Evolutionary conservation across 371 early-diverging fungal species (phyloP).

Genomic region (Mucor piriformis): DNA sequence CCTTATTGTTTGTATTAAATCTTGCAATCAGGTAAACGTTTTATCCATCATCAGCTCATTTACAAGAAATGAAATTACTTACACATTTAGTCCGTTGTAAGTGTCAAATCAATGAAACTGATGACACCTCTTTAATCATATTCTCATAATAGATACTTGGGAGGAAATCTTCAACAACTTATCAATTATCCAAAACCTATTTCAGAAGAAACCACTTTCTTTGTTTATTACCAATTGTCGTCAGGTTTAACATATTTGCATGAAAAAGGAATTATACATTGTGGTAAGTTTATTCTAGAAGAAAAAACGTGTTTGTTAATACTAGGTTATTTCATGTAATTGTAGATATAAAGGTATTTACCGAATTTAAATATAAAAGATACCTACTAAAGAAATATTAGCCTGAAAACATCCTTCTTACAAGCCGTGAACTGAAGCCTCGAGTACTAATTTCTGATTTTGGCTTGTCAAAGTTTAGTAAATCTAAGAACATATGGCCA

Average conservation of each 20-base stretch:
- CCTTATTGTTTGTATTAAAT: not conserved
- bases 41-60: not conserved
- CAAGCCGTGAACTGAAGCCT: not conserved
- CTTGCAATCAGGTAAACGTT: slow-evolving; percentile 11
- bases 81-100: slow-evolving; percentile 11
- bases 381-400: not conserved
- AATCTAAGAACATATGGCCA: not conserved
- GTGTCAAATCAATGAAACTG: not conserved
- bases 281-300: slow-evolving; percentile 9
- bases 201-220: slow-evolving; percentile 1
- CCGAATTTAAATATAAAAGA: not conserved
- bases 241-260: slow-evolving; percentile 20
- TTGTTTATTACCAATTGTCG: slow-evolving; percentile 10
- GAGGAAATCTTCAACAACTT: not conserved
- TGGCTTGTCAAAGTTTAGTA: slow-evolving; percentile 2
- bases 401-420: slow-evolving; percentile 16
- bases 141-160: slow-evolving; percentile 2
- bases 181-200: not conserved
- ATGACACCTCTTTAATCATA: not conserved
- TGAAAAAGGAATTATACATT: slow-evolving; percentile 22
- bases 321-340: not conserved
- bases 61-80: not conserved
- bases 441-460: slow-evolving; percentile 21
- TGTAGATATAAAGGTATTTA: slow-evolving; percentile 18
- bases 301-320: not conserved